A percentile compares a stretch with the other conserved stretches of the same genome.
Evolutionary conservation across 176 grass and related monocot species (phyloP).

Genomic region (Carex cristatella): DNA sequence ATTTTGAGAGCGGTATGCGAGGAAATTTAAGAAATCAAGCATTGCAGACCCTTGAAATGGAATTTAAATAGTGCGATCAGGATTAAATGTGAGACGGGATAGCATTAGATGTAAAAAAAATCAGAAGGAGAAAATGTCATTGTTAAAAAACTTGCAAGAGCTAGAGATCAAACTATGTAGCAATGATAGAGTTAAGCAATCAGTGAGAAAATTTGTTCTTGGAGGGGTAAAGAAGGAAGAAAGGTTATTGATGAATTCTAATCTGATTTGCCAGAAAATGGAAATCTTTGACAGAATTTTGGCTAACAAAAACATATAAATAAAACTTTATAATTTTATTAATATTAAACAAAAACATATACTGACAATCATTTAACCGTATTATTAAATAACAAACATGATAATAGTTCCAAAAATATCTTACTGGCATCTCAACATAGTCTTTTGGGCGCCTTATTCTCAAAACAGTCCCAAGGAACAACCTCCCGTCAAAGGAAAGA

Average conservation of each 20-base stretch:
- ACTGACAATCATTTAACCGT: background rate
- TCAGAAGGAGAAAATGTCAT: background rate
- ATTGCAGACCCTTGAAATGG: background rate
- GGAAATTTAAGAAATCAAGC: background rate
- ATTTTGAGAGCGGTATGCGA: background rate
- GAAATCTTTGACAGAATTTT: background rate
- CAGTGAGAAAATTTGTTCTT: background rate
- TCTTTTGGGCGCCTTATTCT: constrained; percentile 90
- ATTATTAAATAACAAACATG: background rate
- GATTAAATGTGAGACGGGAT: background rate
- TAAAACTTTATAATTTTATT: background rate
- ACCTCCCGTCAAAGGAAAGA: constrained; percentile 82
- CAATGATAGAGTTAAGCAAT: background rate
- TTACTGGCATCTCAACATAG: constrained; percentile 84
- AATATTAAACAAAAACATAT: background rate
- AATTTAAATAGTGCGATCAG: background rate
- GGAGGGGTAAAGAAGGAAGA: background rate
- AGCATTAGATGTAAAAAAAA: background rate
- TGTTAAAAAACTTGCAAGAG: background rate
- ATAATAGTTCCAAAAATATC: constrained; percentile 30
- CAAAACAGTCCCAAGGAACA: constrained; percentile 56
- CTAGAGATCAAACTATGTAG: background rate
- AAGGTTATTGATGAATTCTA: background rate
- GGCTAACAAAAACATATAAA: background rate
- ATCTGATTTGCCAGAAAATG: background rate